Percentiles rank a stretch among this genome's conserved stretches.
These are phyloP conservation scores for Magnusiomyces ingens DNA, from an alignment of 1,139 yeast genomes.

Conservation along the genomic window DNA sequence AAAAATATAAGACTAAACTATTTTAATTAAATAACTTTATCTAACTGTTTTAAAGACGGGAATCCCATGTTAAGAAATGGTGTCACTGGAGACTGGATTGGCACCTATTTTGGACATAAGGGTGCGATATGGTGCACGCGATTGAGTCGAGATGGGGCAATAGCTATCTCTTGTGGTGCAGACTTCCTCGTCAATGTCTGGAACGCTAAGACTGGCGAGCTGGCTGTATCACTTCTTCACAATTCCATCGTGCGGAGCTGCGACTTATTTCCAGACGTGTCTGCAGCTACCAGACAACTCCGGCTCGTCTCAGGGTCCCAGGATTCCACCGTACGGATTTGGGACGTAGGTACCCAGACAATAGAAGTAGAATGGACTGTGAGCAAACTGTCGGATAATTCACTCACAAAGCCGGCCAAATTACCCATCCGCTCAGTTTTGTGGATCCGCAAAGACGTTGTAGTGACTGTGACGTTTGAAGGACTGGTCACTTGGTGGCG, in stretches of 20 bases:
- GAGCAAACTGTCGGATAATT: background rate
- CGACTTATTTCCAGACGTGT: slow-evolving; percentile 20
- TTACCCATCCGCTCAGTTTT: slow-evolving; percentile 17
- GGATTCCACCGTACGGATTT: slow-evolving; percentile 24
- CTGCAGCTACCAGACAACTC: background rate
- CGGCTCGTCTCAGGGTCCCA: slow-evolving; percentile 26
- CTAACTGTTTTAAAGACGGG: slow-evolving; percentile 19
- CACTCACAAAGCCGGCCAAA: background rate
- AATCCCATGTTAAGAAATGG: slow-evolving; percentile 37
- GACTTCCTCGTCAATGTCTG: slow-evolving; percentile 35
- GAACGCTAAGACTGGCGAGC: slow-evolving; percentile 29
- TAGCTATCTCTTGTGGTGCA: slow-evolving; percentile 34
- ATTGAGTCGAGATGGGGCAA: slow-evolving; percentile 25
- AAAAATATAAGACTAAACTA: background rate
- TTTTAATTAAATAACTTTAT: background rate
- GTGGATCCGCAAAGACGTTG: slow-evolving; percentile 20
- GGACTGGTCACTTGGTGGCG: slow-evolving; percentile 32
- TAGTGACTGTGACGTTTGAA: slow-evolving; percentile 26
- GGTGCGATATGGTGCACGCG: slow-evolving; percentile 37
- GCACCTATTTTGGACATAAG: slow-evolving; percentile 36
- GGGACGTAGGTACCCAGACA: slow-evolving; percentile 18
- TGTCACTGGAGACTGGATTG: slow-evolving; percentile 37
- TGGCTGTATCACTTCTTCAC: slow-evolving; percentile 26
- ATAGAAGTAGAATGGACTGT: slow-evolving; percentile 20
- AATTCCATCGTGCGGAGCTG: slow-evolving; percentile 32